phyloP scores from a whole-genome alignment of 495 filamentous ascomycete species.

The Bacidia gigantensis region DNA sequence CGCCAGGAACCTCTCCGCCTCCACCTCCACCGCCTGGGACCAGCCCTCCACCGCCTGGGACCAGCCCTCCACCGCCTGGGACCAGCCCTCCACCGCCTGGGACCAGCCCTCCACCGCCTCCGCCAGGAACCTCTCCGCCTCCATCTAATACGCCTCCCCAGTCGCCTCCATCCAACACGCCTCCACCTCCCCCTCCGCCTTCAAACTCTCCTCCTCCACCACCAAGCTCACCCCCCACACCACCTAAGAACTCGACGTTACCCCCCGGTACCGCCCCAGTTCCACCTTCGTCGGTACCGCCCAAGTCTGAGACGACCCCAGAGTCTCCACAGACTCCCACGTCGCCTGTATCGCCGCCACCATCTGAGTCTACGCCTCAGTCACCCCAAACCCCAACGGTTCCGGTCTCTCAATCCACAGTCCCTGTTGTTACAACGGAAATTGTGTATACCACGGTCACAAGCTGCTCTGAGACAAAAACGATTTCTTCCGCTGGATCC shows the following conservation, averaged over 20 bases:
- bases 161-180: slow-evolving; percentile 16
- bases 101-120: slow-evolving; percentile 10
- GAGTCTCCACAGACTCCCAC: slow-evolving; percentile 16
- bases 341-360: slow-evolving; percentile 9
- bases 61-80: slow-evolving; percentile 11
- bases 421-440: slow-evolving; percentile 8
- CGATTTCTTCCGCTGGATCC: slow-evolving; percentile 27
- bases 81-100: too few species aligned
- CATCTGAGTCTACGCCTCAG: slow-evolving; percentile 10
- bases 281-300: slow-evolving; percentile 17
- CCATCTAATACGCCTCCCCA: slow-evolving; percentile 11
- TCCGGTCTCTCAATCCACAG: slow-evolving; percentile 11
- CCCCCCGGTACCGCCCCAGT: slow-evolving; percentile 16
- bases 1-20: slow-evolving; percentile 11
- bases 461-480: slow-evolving; percentile 21
- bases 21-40: slow-evolving; percentile 17
- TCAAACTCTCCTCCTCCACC: background rate
- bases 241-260: slow-evolving; percentile 15
- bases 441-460: slow-evolving; percentile 28
- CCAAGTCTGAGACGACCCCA: slow-evolving; percentile 10
- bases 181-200: slow-evolving; percentile 10
- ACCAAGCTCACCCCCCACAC: slow-evolving; percentile 5
- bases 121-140: slow-evolving; percentile 11
- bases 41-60: too few species aligned
- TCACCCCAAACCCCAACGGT: slow-evolving; percentile 9